Base-by-base conservation (phyloP, 192 early-diverging fungal species). In the Coemansia sp. region DNA sequence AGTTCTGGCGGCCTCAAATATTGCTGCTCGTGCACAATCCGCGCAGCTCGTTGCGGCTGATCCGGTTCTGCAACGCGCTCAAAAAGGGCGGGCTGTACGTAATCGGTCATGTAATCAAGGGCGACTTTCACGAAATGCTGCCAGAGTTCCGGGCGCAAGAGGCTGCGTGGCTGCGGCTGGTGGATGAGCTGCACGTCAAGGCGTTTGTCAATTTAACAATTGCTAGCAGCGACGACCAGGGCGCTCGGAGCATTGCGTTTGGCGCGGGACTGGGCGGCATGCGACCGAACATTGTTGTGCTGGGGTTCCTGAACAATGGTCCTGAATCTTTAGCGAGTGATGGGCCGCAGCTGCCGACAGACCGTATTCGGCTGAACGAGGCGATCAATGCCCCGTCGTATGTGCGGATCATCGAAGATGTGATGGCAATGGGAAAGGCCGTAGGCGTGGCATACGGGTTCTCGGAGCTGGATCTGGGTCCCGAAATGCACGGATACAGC, bases 1-100 rank as follows among this genome's bases (percentile, higher is more conserved):
- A 88, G 71, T 88, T 86, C 54, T 89, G 88, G 88, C 64, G 88
- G 43, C 88, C 88, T 16, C 88, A 89, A 65, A 87, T 89, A 38
- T 62, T 89, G 52, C 72, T 89, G 9, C 64, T 88, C 11, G 84
- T 88, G 4, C 78, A 89, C 60, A 83, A 86, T 16, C 88, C 87
- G 23, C 71, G 81, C 29, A 80, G 74, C 43, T 83, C 78, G 38
- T 66, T 83, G 61, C 69, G 79, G 10, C 65, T 89, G 64, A 84
- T 89, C 45, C 77, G 85, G 39, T 89, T 89, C 55, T 86, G 86
- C 66, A 89, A 89, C 59, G 69, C 84, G 23, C 65, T 89, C 56
- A 89, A 89, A 64, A 89, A 89, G 65, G 87, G 88, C 35, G 88
- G 85, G 2, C 77, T 89, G 19, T 89, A 85, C 61, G 81, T 89